Base-by-base conservation (phyloP, 2,329 filamentous ascomycete genomes). In the Trichoderma aggressivum region DNA sequence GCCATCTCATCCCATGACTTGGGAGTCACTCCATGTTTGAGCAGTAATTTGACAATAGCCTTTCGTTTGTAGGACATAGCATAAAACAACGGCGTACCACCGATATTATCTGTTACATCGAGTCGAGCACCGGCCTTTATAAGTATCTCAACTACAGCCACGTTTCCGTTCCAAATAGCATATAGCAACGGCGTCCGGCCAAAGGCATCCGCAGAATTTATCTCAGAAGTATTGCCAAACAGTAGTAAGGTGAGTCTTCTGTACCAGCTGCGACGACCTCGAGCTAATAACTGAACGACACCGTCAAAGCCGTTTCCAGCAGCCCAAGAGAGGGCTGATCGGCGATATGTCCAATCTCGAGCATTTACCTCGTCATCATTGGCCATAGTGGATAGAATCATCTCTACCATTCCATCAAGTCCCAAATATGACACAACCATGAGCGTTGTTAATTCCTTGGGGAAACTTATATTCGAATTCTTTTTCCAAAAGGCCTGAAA, bases 321-420 rank as follows among this genome's bases (percentile, higher is more conserved):
- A 18, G 70, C 64, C 70, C 70, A 71, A 18, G 56, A 62, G 1
- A 71, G 63, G 8, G 70, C 70, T 10, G 70, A 69, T 11, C 64
- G 39, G 10, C 7, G 0, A n/a, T 69, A 69, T 1, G 18, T 61
- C 28, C 4, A 3, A 36, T 69, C 70, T 30, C 2, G 47, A 18
- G 10, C 7, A 11, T 63, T 39, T 7, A 71, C 3, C 32, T 62
- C 28, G 6, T 18, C 2, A 32, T 36, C 5, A 47, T 26, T 18
- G 30, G 2, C 1, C 5, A 7, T 14, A 5, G 5, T 53, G 7
- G 21, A 14, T 8, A 61, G 0, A 0, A 39, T 14, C 0, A 26
- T 21, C 21, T 26, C 5, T 2, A 36, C 34, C 2, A 61, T 14
- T 11, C n/a, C 36, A 0, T 21, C 24, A 4, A 71, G 63, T 32